A percentile compares a stretch with the other conserved stretches of the same genome.
Conservation (phyloP, 148 eudicot genomes). For the Camellia lanceoleosa region DNA sequence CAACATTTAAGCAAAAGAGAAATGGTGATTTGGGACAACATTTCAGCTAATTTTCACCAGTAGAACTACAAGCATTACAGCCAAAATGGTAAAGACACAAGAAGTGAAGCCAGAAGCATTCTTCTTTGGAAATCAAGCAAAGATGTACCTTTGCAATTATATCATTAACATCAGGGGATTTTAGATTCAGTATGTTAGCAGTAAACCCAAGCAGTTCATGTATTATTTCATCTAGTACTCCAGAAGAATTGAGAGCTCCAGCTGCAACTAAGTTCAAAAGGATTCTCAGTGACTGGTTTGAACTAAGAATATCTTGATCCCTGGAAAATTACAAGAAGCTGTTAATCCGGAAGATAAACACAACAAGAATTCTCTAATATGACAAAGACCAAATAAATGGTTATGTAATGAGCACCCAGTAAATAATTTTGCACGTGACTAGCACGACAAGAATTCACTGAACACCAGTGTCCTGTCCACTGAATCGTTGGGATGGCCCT, state of each 20-base stretch:
- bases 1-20: not conserved
- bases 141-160: slow-evolving; percentile 71
- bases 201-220: slow-evolving; percentile 71
- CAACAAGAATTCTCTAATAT: slow-evolving; percentile 3
- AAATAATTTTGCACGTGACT: not conserved
- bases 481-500: not conserved
- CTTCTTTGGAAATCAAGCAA: not conserved
- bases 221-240: slow-evolving; percentile 59
- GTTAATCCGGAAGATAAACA: not conserved
- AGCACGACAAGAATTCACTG: not conserved
- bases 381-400: not conserved
- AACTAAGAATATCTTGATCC: slow-evolving; percentile 58
- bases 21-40: not conserved
- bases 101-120: slow-evolving; percentile 10
- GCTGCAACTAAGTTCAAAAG: slow-evolving; percentile 81
- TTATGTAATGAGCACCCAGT: not conserved
- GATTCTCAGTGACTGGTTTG: slow-evolving; percentile 78
- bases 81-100: slow-evolving; percentile 1
- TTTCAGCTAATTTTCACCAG: not conserved
- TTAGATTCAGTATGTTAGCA: slow-evolving; percentile 48
- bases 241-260: slow-evolving; percentile 59
- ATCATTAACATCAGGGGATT: slow-evolving; percentile 51
- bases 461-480: not conserved
- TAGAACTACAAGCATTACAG: not conserved
- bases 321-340: slow-evolving; percentile 28